Evolutionary conservation across 345 rosid genomes (phyloP).

Genomic region (Lagerstroemia speciosa): DNA sequence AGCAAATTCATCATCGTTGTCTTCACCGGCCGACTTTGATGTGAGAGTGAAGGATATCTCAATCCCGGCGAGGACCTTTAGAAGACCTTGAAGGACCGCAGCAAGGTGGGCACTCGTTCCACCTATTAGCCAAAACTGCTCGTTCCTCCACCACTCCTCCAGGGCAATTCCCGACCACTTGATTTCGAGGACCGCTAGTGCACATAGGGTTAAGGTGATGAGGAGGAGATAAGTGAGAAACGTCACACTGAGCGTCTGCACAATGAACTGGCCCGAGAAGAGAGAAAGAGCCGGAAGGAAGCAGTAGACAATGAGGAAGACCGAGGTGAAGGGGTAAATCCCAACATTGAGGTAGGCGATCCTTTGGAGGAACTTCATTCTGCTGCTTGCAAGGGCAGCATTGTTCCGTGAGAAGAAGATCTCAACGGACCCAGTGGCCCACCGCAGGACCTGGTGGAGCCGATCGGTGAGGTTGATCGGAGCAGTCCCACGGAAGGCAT

Average conservation of each 20-base stretch:
- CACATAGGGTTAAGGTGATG: slow-evolving; percentile 52
- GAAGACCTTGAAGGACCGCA: slow-evolving; percentile 74
- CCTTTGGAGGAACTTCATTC: slow-evolving; percentile 55
- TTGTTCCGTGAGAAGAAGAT: slow-evolving; percentile 85
- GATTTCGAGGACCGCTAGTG: slow-evolving; percentile 63
- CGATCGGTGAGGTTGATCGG: slow-evolving; percentile 73
- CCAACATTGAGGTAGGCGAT: slow-evolving; percentile 79
- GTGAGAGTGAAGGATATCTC: slow-evolving; percentile 69
- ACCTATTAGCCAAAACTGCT: slow-evolving; percentile 83
- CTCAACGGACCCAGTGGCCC: slow-evolving; percentile 90
- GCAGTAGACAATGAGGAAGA: slow-evolving; percentile 78
- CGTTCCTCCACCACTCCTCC: slow-evolving; percentile 94
- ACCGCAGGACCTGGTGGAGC: slow-evolving; percentile 75
- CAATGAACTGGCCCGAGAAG: slow-evolving; percentile 63
- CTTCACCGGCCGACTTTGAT: slow-evolving; percentile 59
- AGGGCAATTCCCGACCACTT: slow-evolving; percentile 69
- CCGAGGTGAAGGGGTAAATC: slow-evolving; percentile 72
- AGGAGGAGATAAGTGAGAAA: slow-evolving; percentile 56
- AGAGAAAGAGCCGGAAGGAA: slow-evolving; percentile 74
- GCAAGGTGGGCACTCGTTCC: slow-evolving; percentile 86
- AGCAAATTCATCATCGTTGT: slow-evolving; percentile 52
- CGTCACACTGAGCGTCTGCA: slow-evolving; percentile 31
- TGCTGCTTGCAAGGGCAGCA: slow-evolving; percentile 47
- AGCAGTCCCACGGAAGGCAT: slow-evolving; percentile 73
- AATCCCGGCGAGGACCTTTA: slow-evolving; percentile 72